phyloP scores from a whole-genome alignment of 768 basidiomycete species.

The Serendipita sp. region DNA sequence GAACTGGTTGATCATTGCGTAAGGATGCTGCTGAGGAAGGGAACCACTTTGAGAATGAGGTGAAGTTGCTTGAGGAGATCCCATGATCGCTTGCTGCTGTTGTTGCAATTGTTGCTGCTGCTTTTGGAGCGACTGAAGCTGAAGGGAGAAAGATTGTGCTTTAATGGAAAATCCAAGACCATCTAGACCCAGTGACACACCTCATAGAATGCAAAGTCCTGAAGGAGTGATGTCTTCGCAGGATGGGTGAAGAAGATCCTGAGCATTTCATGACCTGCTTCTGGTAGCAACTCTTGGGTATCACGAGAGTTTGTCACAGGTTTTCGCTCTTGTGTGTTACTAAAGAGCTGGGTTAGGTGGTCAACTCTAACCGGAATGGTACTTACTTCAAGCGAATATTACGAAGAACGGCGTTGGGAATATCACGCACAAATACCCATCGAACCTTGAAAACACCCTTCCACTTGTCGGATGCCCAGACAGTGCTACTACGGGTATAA shows the following conservation, averaged over 20 bases:
- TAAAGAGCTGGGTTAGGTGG: slow-evolving; percentile 18
- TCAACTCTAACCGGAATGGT: neutral
- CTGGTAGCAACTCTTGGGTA: slow-evolving; percentile 89
- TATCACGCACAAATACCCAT: slow-evolving; percentile 96
- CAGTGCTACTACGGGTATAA: slow-evolving; percentile 83
- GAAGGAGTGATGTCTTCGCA: slow-evolving; percentile 78
- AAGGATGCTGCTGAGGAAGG: neutral
- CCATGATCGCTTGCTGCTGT: slow-evolving; percentile 21
- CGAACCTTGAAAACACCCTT: slow-evolving; percentile 97
- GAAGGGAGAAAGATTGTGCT: neutral
- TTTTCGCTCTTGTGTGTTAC: slow-evolving; percentile 95
- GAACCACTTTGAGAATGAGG: neutral
- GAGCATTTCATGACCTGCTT: slow-evolving; percentile 93
- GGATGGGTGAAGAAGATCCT: slow-evolving; percentile 90
- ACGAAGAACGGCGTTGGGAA: slow-evolving; percentile 73
- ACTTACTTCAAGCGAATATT: slow-evolving; percentile 76
- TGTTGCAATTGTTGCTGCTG: slow-evolving; percentile 29
- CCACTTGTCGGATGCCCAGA: slow-evolving; percentile 99
- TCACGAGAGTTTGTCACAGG: slow-evolving; percentile 97
- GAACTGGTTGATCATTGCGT: neutral
- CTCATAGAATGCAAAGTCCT: slow-evolving; percentile 88
- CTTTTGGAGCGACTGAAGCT: slow-evolving; percentile 82
- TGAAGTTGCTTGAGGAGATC: neutral
- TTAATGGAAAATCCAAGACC: neutral
- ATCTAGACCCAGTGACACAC: slow-evolving; percentile 23